Evolutionary conservation across 441 rosid genomes (phyloP).

Genomic region (Populus tomentosa): DNA sequence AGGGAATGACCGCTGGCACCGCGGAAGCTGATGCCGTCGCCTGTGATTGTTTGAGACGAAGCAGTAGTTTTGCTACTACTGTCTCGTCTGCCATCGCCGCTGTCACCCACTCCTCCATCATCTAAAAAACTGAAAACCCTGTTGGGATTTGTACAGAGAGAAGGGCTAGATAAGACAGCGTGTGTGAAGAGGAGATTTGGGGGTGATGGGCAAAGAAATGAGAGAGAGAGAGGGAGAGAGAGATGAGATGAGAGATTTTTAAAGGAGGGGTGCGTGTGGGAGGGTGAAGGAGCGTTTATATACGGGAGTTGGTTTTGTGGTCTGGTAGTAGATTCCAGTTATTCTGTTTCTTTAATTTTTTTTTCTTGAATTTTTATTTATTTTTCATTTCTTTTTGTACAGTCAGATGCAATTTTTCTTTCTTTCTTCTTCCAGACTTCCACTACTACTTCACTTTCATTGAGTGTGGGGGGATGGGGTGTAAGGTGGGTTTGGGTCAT

Average conservation of each 20-base stretch:
- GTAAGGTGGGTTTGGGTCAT: no score
- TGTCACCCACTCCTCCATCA: slow-evolving; percentile 66
- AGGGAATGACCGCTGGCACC: slow-evolving; percentile 24
- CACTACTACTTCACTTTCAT: no score
- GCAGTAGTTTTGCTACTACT: slow-evolving; percentile 69
- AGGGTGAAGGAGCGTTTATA: background rate
- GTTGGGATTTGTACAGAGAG: background rate
- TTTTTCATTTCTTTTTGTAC: background rate
- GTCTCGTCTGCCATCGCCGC: slow-evolving; percentile 75
- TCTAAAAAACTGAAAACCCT: background rate
- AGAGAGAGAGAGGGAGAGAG: slow-evolving; percentile 11
- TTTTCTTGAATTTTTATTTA: background rate
- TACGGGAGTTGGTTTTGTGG: slow-evolving; percentile 4
- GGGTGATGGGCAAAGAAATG: background rate
- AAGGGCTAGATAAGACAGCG: background rate
- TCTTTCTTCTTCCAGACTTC: background rate
- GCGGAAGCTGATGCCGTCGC: slow-evolving; percentile 13
- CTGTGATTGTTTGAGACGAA: slow-evolving; percentile 53
- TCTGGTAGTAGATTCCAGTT: slow-evolving; percentile 35
- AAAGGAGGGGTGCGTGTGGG: background rate
- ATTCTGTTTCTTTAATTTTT: slow-evolving; percentile 1
- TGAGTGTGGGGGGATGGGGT: no score
- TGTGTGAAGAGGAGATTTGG: background rate
- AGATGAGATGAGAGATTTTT: slow-evolving; percentile 14
- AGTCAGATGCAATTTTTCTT: background rate